Base-by-base conservation (phyloP, 345 rosid genomes). In the Salix dunnii region DNA sequence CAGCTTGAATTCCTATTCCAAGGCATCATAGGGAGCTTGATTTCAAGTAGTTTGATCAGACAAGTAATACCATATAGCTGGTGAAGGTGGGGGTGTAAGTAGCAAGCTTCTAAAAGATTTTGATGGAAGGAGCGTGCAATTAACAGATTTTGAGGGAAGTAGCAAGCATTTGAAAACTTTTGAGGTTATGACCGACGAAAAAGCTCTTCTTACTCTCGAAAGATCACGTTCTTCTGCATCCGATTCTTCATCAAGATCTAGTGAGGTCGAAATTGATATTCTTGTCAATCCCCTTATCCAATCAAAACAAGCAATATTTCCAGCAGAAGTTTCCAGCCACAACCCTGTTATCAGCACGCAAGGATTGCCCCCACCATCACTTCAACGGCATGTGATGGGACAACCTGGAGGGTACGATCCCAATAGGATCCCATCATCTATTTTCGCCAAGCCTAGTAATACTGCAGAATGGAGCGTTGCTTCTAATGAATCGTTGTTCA, bases 401-500 rank as follows among this genome's bases (percentile, higher is more conserved):
- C 71, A 71, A 21, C 74, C 81, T 1, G 72, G 43, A 21, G 90
- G 89, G 8, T 89, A 89, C 25, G 95, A 87, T 71, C 91, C 91
- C 2, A 87, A 82, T 49, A 84, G 99, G 55, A 92, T 96, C 68
- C 97, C 99, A 1, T 78, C 90, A 17, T 72, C 95, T 20, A 55
- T 92, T 75, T 96, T 96, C 46, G 69, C 82, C 5, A 88, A 82
- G 74, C 84, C 93, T 31, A 23, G 82, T 4, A 85, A 76, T 42
- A 81, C 87, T 1, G 40, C 63, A 53, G 99, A 94, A 0, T 94
- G 99, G 99, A 96, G 99, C 21, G 79, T 82, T 2, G 90, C 98
- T 72, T 96, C 99, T 3, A 96, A 90, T 38, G 98, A 96, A 75
- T 94, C 98, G 0, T 79, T 96, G 81, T 96, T 94, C 43, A 96